These are phyloP conservation scores for Fusarium musae DNA, from an alignment of 2,329 filamentous ascomycete species.

Conservation along the genomic window DNA sequence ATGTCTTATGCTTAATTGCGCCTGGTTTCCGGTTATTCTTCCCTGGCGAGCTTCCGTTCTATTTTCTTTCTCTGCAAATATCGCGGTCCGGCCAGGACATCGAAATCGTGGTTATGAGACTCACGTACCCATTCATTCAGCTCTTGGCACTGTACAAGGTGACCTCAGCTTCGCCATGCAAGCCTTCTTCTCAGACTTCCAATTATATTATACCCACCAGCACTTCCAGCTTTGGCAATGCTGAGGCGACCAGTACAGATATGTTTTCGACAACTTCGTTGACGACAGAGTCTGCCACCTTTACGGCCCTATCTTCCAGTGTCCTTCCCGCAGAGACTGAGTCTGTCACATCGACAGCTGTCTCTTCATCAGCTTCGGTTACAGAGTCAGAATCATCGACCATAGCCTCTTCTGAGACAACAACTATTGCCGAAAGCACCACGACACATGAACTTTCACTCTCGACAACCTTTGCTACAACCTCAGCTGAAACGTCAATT, in stretches of 20 bases:
- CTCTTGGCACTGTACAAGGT: neutral
- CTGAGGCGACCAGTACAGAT: neutral
- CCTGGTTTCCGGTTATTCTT: rapidly evolving
- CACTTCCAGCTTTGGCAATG: neutral
- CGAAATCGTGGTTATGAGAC: neutral
- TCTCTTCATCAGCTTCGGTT: neutral
- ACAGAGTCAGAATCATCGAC: neutral
- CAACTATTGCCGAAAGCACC: neutral
- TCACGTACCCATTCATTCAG: neutral
- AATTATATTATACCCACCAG: neutral
- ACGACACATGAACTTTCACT: rapidly evolving
- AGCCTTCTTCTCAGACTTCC: neutral
- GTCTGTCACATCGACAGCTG: neutral
- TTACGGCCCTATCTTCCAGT: too few species aligned
- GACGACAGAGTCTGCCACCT: neutral
- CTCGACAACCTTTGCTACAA: neutral
- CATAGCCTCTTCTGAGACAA: neutral
- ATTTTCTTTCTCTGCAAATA: neutral
- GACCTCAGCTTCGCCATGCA: neutral
- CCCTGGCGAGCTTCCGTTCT: neutral
- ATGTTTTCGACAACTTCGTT: neutral
- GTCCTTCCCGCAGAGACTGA: rapidly evolving
- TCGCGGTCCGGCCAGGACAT: neutral
- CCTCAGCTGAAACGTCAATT: neutral
- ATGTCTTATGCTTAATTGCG: neutral